Percentiles rank a stretch among this genome's conserved stretches.
Conservation (phyloP, 1,284 basidiomycete species). For the Naganishia sp. region DNA sequence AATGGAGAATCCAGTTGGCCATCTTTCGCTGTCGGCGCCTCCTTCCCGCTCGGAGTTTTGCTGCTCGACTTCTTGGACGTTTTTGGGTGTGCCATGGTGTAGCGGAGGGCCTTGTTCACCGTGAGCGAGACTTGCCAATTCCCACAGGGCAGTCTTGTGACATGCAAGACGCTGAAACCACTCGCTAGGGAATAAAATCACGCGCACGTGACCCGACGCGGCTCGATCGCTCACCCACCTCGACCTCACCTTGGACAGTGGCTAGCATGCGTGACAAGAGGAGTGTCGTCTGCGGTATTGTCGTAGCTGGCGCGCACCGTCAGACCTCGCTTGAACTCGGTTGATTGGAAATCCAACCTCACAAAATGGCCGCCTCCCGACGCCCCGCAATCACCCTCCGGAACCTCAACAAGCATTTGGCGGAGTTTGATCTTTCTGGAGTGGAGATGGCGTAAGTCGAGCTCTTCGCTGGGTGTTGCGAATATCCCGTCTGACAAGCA, state of each 20-base stretch:
- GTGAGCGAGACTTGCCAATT: background rate
- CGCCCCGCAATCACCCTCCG: constrained; percentile 36
- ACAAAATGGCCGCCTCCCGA: constrained; percentile 16
- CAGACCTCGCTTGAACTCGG: too few species aligned
- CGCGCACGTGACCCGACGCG: constrained; percentile 16
- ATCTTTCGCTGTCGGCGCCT: background rate
- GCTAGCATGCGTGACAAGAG: too few species aligned
- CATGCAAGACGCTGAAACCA: background rate
- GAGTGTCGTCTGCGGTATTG: background rate
- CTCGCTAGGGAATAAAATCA: constrained; percentile 27
- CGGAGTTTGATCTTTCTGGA: constrained; percentile 87
- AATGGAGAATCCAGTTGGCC: constrained; percentile 56
- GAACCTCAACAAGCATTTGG: constrained; percentile 68
- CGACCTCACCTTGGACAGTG: too few species aligned
- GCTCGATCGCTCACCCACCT: constrained; percentile 6
- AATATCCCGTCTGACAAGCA: background rate
- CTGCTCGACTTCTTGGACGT: constrained; percentile 4
- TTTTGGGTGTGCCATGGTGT: constrained; percentile 14
- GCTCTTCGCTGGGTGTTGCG: constrained; percentile 33
- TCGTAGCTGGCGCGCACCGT: too few species aligned
- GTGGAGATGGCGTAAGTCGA: constrained; percentile 78
- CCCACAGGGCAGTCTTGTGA: background rate
- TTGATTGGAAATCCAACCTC: too few species aligned
- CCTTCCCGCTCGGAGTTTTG: background rate
- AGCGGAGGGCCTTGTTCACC: background rate